Evolutionary conservation across 495 filamentous ascomycete species (phyloP).

Genomic region (Hamigera avellanea): DNA sequence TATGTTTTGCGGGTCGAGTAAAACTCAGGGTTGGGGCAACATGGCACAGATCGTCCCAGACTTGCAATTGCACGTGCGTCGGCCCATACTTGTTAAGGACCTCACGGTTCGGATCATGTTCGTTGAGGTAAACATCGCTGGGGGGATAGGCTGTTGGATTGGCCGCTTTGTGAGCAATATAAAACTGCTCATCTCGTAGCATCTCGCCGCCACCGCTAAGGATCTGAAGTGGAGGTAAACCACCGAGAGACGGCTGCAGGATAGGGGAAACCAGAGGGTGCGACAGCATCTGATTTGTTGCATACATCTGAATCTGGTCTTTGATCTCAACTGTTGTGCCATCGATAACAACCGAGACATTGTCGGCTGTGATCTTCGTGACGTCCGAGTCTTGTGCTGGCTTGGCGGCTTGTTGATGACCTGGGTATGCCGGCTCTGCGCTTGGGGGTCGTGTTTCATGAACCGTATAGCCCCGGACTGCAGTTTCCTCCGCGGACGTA

Average conservation of each 20-base stretch:
- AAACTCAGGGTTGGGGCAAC: constrained; percentile 85
- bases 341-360: constrained; percentile 47
- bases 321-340: constrained; percentile 66
- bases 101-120: constrained; percentile 45
- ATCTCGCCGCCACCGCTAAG: constrained; percentile 80
- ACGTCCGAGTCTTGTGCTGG: constrained; percentile 7
- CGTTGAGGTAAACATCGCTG: constrained; percentile 49
- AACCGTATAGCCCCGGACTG: constrained; percentile 29
- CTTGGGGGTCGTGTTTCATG: constrained; percentile 13
- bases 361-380: constrained; percentile 25
- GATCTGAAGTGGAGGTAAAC: constrained; percentile 76
- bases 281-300: constrained; percentile 72
- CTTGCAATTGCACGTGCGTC: constrained; percentile 89
- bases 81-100: constrained; percentile 54
- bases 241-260: constrained; percentile 75
- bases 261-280: constrained; percentile 87
- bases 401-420: constrained; percentile 14
- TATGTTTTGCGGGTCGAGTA: constrained; percentile 86
- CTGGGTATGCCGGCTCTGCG: constrained; percentile 21
- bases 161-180: constrained; percentile 87
- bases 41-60: constrained; percentile 92
- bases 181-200: constrained; percentile 87
- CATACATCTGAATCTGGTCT: constrained; percentile 93
- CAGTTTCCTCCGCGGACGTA: constrained; percentile 19
- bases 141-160: constrained; percentile 66